Base-by-base conservation (phyloP, 2,329 filamentous ascomycete genomes). In the Beauveria rudraprayagi region DNA sequence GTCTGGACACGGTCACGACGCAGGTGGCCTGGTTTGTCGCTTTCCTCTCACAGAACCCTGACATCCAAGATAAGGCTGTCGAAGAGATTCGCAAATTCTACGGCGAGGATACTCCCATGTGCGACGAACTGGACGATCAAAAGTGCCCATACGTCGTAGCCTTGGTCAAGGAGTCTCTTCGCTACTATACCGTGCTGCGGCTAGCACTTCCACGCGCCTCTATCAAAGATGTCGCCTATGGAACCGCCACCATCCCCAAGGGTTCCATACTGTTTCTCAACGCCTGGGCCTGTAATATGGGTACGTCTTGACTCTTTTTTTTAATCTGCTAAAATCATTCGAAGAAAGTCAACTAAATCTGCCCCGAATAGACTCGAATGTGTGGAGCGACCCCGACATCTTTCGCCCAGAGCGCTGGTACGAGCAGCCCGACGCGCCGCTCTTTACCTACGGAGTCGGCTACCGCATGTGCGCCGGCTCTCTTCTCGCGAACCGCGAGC, bases 231-330 rank as follows among this genome's bases (percentile, higher is more conserved):
- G 75, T 88, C 3, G 72, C 74, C 0, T 87, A 87, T 62, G 71
- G 85, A 10, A 83, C 80, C 19, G 77, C 79, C 37, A 68, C 78
- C 6, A 85, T 88, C 46, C 85, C 86, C 1, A 80, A 81, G 50
- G 84, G 84, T 0, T 86, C 83, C 1, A 81, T 86, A 0, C 78
- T 87, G 41, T 88, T 87, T 69, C 72, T 88, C 28, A 89, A 88
- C 62, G 82, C 84, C 0, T 88, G 84, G 85, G 84, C 84, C 3
- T 88, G 85, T 66, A 88, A 88, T 63, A 86, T 86, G 82, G 84
- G 83, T 84, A 73, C 67, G 77, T 70, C 7, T 17, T 19, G 19
- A 6, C 17, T 34, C 4, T 34, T 34, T 2, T 8, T 34, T 22
- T 24, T 28, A 22, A 41, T 9, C 22, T 28, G 5, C 17, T 3